Conservation (phyloP, 208 protist genomes). For the Balamuthia mandrillaris region DNA sequence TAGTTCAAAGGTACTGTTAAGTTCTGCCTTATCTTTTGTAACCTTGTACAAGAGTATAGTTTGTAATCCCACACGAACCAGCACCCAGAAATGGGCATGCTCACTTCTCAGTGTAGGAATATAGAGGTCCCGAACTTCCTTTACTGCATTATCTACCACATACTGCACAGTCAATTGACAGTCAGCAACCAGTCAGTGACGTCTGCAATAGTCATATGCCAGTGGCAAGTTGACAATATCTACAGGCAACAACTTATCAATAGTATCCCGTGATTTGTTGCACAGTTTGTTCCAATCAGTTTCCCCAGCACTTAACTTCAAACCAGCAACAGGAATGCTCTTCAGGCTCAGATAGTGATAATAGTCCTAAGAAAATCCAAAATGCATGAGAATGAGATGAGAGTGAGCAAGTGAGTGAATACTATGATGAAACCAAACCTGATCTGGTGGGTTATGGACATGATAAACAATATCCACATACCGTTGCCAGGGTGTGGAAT, state of each 20-base stretch:
- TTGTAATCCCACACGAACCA: constrained; percentile 23
- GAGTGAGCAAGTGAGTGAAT: neutral
- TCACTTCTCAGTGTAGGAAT: neutral
- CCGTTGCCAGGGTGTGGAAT: neutral
- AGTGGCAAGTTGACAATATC: neutral
- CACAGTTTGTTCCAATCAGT: neutral
- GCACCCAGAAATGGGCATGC: constrained; percentile 34
- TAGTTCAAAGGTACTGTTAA: too few species aligned
- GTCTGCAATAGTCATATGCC: neutral
- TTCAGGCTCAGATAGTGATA: constrained; percentile 34
- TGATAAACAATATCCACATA: too few species aligned
- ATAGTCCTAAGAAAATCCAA: too few species aligned
- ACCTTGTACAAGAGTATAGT: too few species aligned
- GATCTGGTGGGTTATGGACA: too few species aligned
- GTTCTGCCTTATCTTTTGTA: too few species aligned
- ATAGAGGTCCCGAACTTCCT: constrained; percentile 21
- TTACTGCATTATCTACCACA: neutral
- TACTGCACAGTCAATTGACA: constrained; percentile 2
- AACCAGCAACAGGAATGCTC: neutral
- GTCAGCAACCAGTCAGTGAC: neutral
- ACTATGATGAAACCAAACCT: neutral
- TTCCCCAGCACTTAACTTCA: neutral
- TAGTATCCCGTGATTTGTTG: neutral
- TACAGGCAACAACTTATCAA: neutral
- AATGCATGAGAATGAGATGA: neutral